Base-by-base conservation (phyloP, 768 basidiomycete species). In the Russula lepida region DNA sequence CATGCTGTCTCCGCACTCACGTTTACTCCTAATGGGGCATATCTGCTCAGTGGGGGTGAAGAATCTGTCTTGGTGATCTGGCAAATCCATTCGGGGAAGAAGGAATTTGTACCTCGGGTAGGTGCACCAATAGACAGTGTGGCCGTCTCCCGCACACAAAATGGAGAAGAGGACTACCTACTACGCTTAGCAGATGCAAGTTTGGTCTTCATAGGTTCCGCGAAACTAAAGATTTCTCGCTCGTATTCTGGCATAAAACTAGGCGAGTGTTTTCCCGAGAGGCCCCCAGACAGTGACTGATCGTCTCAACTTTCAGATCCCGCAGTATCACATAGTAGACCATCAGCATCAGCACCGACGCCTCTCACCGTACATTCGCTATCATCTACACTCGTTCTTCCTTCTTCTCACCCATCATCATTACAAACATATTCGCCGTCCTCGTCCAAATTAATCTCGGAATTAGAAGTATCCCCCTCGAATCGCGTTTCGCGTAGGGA, bases 41-140 rank as follows among this genome's bases (percentile, higher is more conserved):
- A 97, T 71, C 74, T 99, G 19, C 74, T 98, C 51, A 95, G 90
- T 62, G 95, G 93, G 64, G 97, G 97, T 48, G 92, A 97, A 72
- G 97, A 98, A 71, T 82, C 89, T 33, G 95, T 98, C 11, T 74
- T 99, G n/a, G 95, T 98, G 41, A 87, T 95, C 60, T 99, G 97
- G 97, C 92, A 97, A 70, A 71, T 99, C 44, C 86, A 92, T 64
- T 84, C 87, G 0, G 89, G 90, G 5, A 89, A 85, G 72, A 87
- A 85, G 70, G 94, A 97, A 71, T 98, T 92, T 69, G 82, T 98
- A 2, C 94, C 97, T 33, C 84, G 97, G 54, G 78, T 98, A 12
- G 95, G 95, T 19, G 86, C 92, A 3, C 85, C 93, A 5, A 89
- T 98, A 56, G 80, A 79, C 67, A 84, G 82, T 37, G 77, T 95